Percentiles rank a stretch among this genome's conserved stretches.
Conservation (phyloP, 169 alveolate species). For the Plasmodium yoelii region DNA sequence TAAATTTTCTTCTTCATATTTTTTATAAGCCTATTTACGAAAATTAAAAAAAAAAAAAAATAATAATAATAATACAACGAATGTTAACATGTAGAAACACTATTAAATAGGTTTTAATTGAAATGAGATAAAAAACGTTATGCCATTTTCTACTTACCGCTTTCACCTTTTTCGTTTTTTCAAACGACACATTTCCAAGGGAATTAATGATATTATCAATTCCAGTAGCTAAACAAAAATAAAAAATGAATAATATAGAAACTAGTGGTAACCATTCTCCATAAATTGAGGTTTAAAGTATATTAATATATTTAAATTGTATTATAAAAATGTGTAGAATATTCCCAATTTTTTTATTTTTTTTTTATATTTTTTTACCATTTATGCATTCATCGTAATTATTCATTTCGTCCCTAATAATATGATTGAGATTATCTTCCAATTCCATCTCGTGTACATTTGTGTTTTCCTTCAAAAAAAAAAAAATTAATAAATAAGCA, state of each 20-base stretch:
- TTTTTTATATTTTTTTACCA: conserved; percentile 26
- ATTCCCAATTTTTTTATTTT: not conserved
- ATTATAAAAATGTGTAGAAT: not conserved
- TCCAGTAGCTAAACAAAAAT: conserved; percentile 51
- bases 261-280: not conserved
- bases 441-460: conserved; percentile 71
- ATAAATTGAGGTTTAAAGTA: not conserved
- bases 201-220: conserved; percentile 64
- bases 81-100: not conserved
- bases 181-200: conserved; percentile 61
- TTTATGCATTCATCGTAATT: conserved; percentile 59
- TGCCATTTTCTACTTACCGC: conserved; percentile 53
- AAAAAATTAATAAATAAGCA: not conserved
- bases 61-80: not conserved
- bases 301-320: not conserved
- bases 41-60: not conserved
- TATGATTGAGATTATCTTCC: conserved; percentile 69
- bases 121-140: not conserved
- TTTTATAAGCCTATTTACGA: conserved; percentile 79
- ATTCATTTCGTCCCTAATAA: conserved; percentile 26
- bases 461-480: conserved; percentile 32
- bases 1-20: conserved; percentile 82
- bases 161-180: conserved; percentile 69
- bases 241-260: not conserved
- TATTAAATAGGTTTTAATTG: not conserved